phyloP scores from a whole-genome alignment of 768 basidiomycete species.

The Pseudohyphozyma bogoriensis region DNA sequence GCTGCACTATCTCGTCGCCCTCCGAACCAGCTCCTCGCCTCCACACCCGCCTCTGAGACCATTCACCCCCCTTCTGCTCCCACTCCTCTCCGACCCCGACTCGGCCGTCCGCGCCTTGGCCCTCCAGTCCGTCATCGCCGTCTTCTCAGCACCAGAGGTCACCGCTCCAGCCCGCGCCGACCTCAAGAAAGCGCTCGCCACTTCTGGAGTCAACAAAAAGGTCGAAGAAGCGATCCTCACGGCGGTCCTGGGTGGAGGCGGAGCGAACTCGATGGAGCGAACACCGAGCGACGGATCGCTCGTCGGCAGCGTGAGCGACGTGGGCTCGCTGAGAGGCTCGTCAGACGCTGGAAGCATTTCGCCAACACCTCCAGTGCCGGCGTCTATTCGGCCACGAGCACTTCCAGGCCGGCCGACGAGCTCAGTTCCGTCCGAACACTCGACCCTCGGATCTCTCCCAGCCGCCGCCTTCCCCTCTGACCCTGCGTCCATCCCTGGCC shows the following conservation, averaged over 20 bases:
- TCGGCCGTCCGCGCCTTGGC: conserved; percentile 79
- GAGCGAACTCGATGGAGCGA: not conserved
- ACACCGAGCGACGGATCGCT: conserved; percentile 9
- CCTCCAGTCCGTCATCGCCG: conserved; percentile 62
- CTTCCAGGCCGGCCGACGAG: not conserved
- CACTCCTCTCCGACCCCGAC: conserved; percentile 80
- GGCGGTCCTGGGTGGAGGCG: conserved; percentile 16
- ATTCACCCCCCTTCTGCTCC: conserved; percentile 69
- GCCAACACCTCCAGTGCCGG: not conserved
- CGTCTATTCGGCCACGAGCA: not conserved
- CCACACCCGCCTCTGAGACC: conserved; percentile 53
- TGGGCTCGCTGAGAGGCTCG: not conserved
- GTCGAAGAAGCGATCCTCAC: conserved; percentile 70
- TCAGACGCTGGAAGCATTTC: not conserved
- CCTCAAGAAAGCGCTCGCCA: conserved; percentile 80
- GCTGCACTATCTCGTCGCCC: conserved; percentile 8
- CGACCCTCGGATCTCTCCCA: conserved; percentile 16
- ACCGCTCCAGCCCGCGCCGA: conserved; percentile 81
- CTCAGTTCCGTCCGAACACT: not conserved
- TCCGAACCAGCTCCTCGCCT: not conserved
- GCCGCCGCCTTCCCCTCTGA: conserved; percentile 18
- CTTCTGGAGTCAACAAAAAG: conserved; percentile 65
- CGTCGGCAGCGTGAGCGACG: not conserved
- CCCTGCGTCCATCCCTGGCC: not conserved
- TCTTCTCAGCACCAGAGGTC: conserved; percentile 59